Evolutionary conservation across 257 asterid genomes (phyloP), one percentile per base, ranked within the genome.

Genomic region (Salvia rosmarinus): DNA sequence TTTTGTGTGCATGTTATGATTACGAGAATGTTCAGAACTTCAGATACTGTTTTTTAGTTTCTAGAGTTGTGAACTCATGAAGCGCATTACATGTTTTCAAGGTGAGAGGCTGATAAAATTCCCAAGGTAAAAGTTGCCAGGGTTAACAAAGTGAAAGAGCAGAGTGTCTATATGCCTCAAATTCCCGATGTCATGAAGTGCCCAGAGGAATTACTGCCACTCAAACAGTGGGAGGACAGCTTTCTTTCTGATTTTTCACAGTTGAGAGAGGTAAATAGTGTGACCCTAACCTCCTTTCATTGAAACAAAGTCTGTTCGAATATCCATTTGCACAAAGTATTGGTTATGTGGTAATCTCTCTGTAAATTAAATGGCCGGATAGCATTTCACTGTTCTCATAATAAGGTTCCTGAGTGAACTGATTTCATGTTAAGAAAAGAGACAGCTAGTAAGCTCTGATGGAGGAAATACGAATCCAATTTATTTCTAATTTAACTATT

Each of bases 201-300:
- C 80, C 88, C 87, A 0, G 86, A 83, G 74, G 85, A 88, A 49
- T 81, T 95, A 60, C 67, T 89, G 85, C 97, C 99, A 3, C 90
- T 83, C 78, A 84, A 88, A 84, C 83, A 85, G 77, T 95, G 99
- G 99, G 99, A 95, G 80, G 89, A 95, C 58, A 83, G 91, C 58
- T 95, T 95, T 76, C 92, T 95, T 82, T 83, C 85, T 64, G 89
- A 95, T 72, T 95, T 95, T 79, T 79, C 96, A 9, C 84, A 87
- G 85, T 82, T 95, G 61, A 86, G 99, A 83, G 85, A 44, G 96
- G 98, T 89, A 83, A 65, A 37, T 11, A 71, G 60, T 75, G 52
- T 56, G 34, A 60, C 54, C 10, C 35, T 70, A 32, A 65, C 51
- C 32, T 14, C 58, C 14, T 70, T 43, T 19, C 46, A 2, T 63